phyloP scores from a whole-genome alignment of 2,329 filamentous ascomycete species.

The Ascochyta koolunga region DNA sequence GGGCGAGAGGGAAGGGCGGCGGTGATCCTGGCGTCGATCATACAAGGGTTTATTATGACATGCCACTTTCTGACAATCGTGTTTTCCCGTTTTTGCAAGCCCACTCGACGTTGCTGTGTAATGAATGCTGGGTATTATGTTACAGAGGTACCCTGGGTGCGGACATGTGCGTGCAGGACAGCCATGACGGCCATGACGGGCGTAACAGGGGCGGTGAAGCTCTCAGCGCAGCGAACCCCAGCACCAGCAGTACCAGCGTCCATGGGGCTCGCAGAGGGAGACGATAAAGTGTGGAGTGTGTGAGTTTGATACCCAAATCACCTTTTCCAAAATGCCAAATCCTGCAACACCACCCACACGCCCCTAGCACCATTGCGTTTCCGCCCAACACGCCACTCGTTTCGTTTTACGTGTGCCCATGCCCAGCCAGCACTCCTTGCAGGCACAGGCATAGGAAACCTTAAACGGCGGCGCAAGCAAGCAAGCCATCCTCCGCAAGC shows the following conservation, averaged over 20 bases:
- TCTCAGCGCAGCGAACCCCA: no score
- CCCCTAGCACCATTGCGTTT: neutral
- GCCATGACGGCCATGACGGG: conserved; percentile 8
- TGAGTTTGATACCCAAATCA: no score
- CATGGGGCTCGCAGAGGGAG: no score
- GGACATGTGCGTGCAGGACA: neutral
- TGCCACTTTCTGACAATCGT: conserved; percentile 6
- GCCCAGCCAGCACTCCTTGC: neutral
- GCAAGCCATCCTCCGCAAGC: no score
- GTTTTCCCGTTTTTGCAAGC: no score
- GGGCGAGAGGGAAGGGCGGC: conserved; percentile 10
- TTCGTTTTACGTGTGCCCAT: conserved; percentile 14
- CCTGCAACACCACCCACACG: conserved; percentile 13
- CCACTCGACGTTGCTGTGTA: no score
- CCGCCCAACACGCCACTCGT: neutral
- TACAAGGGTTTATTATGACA: conserved; percentile 16
- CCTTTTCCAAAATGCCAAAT: no score
- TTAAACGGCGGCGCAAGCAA: neutral
- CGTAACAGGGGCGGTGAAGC: neutral
- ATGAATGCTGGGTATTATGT: no score
- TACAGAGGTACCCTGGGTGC: no score
- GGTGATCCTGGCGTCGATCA: conserved; percentile 11
- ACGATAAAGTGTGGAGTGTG: no score
- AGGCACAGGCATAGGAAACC: neutral
- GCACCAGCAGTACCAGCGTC: no score